A percentile compares a stretch with the other conserved stretches of the same genome.
phyloP scores from a whole-genome alignment of 2,329 filamentous ascomycete species.

The Pyrenochaeta sp. region DNA sequence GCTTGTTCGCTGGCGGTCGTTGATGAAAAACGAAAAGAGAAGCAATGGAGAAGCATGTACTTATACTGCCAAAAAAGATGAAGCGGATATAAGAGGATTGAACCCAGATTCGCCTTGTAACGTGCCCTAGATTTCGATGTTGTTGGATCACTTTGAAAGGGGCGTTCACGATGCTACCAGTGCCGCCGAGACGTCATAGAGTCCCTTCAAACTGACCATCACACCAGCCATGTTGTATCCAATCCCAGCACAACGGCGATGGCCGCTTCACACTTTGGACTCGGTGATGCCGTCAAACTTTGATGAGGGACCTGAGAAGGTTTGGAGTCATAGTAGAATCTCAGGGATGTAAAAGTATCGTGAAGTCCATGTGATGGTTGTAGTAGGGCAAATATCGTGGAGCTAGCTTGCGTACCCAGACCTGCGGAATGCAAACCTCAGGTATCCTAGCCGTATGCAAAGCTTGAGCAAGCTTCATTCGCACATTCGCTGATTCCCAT shows the following conservation, averaged over 20 bases:
- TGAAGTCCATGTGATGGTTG: slow-evolving; percentile 4
- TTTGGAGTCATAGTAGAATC: slow-evolving; percentile 1
- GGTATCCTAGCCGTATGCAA: neutral
- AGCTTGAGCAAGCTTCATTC: slow-evolving; percentile 5
- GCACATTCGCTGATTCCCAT: neutral
- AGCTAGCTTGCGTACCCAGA: neutral
- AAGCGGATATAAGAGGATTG: slow-evolving; percentile 5
- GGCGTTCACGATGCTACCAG: neutral
- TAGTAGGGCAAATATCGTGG: neutral
- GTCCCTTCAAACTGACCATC: neutral
- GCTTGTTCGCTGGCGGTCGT: no score
- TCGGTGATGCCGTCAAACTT: neutral
- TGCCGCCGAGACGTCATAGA: neutral
- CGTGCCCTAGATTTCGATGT: slow-evolving; percentile 1
- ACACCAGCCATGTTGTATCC: neutral
- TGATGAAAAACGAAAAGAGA: neutral
- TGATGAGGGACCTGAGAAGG: neutral
- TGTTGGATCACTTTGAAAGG: neutral
- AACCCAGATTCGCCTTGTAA: neutral
- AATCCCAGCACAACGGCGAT: neutral
- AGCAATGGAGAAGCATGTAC: neutral
- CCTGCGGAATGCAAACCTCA: neutral
- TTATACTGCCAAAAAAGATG: neutral
- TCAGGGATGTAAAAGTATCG: neutral
- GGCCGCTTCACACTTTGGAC: slow-evolving; percentile 7